Base-by-base conservation (phyloP, 2,329 filamentous ascomycete genomes). In the Balansia obtecta region DNA sequence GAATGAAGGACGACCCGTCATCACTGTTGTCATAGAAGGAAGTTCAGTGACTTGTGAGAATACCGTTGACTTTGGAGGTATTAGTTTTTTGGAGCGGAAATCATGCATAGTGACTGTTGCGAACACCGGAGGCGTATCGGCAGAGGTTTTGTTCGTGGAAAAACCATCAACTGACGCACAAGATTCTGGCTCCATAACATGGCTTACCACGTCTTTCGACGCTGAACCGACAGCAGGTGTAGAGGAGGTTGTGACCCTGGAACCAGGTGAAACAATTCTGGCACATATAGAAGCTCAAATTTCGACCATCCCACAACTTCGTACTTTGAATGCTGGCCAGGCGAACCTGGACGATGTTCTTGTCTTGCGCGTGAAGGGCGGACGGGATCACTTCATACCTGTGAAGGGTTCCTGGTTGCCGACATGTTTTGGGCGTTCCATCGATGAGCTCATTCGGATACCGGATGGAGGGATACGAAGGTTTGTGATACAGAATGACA, bases 381-480 rank as follows among this genome's bases (percentile, higher is more conserved):
- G 94, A 0, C 79, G 89, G 45, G 93, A 98, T 59, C 86, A 97
- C 62, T 98, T 98, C 62, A 80, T 98, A 39, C 85, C 89, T 0
- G 73, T 95, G 0, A 82, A 79, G 22, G 93, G 79, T 0, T 71
- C 69, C 1, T 98, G 93, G 91, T 71, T 84, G 3, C 85, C 86
- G 9, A 88, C 88, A 0, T 86, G 83, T 58, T 86, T 97, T 46
- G 88, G 87, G 0, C 82, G 88, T 38, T 90, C 86, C 0, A 76
- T 98, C n/a, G 85, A 90, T 53, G 90, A 95, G 60, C 75, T 98
- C 9, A 88, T 94, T 46, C 81, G 84, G 16, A 80, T 96, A 4
- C 90, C 93, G 0, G 90, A 77, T 11, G 88, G 90, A 4, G 85
- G 93, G 5, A 86, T 86, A 51, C 72, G 88, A 18, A 69, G 64